Conservation (phyloP, 805 yeast species). For the Pichia sporocuriosa region DNA sequence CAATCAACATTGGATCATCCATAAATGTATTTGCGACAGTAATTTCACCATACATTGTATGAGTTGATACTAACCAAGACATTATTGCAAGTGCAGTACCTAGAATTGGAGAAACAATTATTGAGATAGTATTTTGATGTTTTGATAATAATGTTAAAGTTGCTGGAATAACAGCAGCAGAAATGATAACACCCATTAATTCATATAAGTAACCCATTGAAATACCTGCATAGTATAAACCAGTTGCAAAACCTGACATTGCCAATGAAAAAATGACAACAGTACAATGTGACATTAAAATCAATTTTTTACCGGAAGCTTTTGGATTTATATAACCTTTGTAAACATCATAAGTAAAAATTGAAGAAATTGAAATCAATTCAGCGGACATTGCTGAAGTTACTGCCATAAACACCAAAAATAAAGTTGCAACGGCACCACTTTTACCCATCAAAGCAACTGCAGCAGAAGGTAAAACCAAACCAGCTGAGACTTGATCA, state of each 20-base stretch:
- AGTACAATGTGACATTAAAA: slow-evolving; percentile 58
- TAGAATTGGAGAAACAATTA: slow-evolving; percentile 65
- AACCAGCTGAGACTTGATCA: slow-evolving; percentile 73
- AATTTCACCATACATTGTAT: slow-evolving; percentile 35
- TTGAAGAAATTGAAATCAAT: slow-evolving; percentile 79
- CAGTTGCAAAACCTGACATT: slow-evolving; percentile 81
- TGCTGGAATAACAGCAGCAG: slow-evolving; percentile 79
- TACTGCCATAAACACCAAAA: slow-evolving; percentile 84
- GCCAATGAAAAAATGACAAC: slow-evolving; percentile 51
- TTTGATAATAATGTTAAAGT: slow-evolving; percentile 57
- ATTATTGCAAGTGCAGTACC: slow-evolving; percentile 71
- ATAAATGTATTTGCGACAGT: slow-evolving; percentile 57
- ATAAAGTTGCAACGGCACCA: slow-evolving; percentile 78
- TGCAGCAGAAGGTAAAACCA: slow-evolving; percentile 74
- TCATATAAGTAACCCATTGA: slow-evolving; percentile 85
- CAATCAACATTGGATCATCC: slow-evolving; percentile 85
- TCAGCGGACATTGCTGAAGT: slow-evolving; percentile 92
- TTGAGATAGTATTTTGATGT: slow-evolving; percentile 64
- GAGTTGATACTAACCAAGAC: slow-evolving; percentile 55
- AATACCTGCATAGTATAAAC: slow-evolving; percentile 73
- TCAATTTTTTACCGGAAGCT: slow-evolving; percentile 69
- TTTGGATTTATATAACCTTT: slow-evolving; percentile 71
- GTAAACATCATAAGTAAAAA: slow-evolving; percentile 81
- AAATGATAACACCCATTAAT: slow-evolving; percentile 83
- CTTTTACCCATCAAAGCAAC: slow-evolving; percentile 78